phyloP scores from a whole-genome alignment of 2,329 filamentous ascomycete species.

The Amphichorda felina region DNA sequence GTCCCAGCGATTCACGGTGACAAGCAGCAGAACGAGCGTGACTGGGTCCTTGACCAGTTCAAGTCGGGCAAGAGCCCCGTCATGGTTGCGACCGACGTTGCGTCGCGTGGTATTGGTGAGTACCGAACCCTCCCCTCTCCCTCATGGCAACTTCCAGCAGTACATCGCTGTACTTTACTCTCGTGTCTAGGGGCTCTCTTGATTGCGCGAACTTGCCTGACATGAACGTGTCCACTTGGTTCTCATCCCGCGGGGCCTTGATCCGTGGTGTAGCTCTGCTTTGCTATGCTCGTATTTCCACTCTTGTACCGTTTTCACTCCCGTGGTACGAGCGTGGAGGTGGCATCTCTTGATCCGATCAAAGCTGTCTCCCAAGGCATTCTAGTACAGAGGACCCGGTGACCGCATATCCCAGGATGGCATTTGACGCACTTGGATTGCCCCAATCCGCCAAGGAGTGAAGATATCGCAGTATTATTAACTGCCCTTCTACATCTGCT shows the following conservation, averaged over 20 bases:
- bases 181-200: conserved; percentile 79
- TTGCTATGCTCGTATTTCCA: conserved; percentile 67
- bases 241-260: conserved; percentile 74
- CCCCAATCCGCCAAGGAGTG: conserved; percentile 45
- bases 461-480: conserved; percentile 34
- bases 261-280: conserved; percentile 34
- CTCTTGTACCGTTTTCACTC: conserved; percentile 52
- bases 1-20: conserved; percentile 84
- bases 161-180: conserved; percentile 68
- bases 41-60: conserved; percentile 99
- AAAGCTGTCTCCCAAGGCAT: conserved; percentile 51
- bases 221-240: conserved; percentile 66
- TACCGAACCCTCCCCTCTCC: conserved; percentile 45
- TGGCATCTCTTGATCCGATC: conserved; percentile 68
- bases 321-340: conserved; percentile 65
- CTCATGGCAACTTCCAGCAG: conserved; percentile 46
- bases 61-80: conserved; percentile 99
- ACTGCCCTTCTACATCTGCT: conserved; percentile 17
- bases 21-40: conserved; percentile 98
- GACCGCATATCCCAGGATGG: conserved; percentile 39
- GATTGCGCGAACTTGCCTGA: conserved; percentile 84
- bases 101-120: conserved; percentile 99
- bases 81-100: conserved; percentile 99
- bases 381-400: conserved; percentile 44
- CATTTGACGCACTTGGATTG: conserved; percentile 46